These are phyloP conservation scores for Schizochytrium sp. DNA, from an alignment of 108 stramenopile genomes.

Conservation along the genomic window DNA sequence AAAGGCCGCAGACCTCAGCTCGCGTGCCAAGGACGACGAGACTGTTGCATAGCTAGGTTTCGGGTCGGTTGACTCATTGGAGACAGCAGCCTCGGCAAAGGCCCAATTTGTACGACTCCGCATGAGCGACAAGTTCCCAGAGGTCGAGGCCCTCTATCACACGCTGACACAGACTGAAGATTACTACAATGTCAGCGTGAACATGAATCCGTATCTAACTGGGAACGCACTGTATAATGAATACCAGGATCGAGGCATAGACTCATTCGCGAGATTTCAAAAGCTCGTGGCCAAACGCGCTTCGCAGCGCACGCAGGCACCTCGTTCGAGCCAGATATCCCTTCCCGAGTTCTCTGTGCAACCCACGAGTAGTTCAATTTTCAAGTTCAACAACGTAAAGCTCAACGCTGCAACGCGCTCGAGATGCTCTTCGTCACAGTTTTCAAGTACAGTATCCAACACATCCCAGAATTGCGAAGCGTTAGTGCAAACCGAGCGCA, in stretches of 20 bases:
- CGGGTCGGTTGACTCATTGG: background rate
- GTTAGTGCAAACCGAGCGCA: no score
- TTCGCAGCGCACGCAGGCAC: background rate
- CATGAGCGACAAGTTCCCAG: background rate
- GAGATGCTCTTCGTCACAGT: no score
- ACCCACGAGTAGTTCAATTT: no score
- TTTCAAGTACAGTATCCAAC: no score
- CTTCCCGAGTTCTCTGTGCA: no score
- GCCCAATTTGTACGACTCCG: background rate
- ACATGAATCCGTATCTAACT: background rate
- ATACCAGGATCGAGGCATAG: no score
- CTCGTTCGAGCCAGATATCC: no score
- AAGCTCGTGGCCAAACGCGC: background rate
- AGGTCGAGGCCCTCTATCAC: background rate
- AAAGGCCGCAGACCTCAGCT: background rate
- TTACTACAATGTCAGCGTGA: background rate
- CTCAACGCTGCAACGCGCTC: no score
- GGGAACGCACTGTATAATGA: background rate
- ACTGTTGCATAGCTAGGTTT: background rate
- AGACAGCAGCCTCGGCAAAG: background rate
- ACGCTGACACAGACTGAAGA: background rate
- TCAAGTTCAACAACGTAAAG: no score
- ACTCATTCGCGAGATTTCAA: background rate
- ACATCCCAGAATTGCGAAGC: no score
- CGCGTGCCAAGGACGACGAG: background rate